These are phyloP conservation scores for Suillus fuscotomentosus DNA, from an alignment of 768 basidiomycete species.

Conservation along the genomic window DNA sequence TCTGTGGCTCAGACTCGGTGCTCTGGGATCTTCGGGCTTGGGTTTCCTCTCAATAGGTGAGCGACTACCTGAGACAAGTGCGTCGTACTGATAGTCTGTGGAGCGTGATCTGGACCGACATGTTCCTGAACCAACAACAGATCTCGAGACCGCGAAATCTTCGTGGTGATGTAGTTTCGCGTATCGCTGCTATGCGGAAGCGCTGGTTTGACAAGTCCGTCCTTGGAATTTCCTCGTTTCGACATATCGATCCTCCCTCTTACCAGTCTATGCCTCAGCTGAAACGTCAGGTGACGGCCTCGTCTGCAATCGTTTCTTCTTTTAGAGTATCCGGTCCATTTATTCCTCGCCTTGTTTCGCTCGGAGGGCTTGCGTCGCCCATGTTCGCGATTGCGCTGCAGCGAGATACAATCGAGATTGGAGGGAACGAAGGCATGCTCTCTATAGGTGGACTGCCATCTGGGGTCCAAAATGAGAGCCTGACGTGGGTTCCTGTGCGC, in stretches of 20 bases:
- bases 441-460: constrained; percentile 66
- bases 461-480: constrained; percentile 41
- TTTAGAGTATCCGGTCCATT: constrained; percentile 45
- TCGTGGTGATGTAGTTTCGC: neutral
- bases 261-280: constrained; percentile 1
- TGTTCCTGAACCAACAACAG: constrained; percentile 27
- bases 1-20: constrained; percentile 53
- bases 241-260: neutral
- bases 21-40: constrained; percentile 71
- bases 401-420: constrained; percentile 64
- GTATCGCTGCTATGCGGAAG: constrained; percentile 7
- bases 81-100: neutral
- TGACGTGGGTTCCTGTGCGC: constrained; percentile 70
- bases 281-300: constrained; percentile 9
- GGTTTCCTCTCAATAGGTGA: constrained; percentile 73
- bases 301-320: constrained; percentile 37
- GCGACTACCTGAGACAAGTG: constrained; percentile 7
- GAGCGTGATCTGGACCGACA: constrained; percentile 47
- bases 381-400: constrained; percentile 64
- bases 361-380: constrained; percentile 36
- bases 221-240: neutral
- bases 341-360: constrained; percentile 44
- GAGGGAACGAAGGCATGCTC: constrained; percentile 63
- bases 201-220: constrained; percentile 20
- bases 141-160: constrained; percentile 1